Conservation (phyloP, 305 asterid species). For the Ajuga reptans region DNA sequence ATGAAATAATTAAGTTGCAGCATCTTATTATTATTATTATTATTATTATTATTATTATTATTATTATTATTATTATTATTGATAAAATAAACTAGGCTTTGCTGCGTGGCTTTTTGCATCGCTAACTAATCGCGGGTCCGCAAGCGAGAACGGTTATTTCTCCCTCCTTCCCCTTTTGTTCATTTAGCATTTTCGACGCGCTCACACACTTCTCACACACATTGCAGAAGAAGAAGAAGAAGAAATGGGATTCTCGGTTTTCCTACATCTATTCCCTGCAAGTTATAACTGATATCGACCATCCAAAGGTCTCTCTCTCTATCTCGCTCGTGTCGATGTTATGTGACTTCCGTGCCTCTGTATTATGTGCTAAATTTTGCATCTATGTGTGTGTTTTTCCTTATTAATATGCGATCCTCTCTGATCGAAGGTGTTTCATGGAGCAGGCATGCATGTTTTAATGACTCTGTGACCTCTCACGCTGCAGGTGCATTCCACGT, state of each 20-base stretch:
- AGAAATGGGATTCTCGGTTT: not conserved
- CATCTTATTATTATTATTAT: too few relatives aligned
- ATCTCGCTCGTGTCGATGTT: too few relatives aligned
- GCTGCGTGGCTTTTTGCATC: not conserved
- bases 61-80: too few relatives aligned
- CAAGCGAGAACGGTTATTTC: conserved; percentile 10
- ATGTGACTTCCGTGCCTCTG: too few relatives aligned
- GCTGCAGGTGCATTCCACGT: not conserved
- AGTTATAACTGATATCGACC: not conserved
- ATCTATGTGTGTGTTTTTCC: too few relatives aligned
- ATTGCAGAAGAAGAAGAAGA: not conserved
- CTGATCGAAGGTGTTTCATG: not conserved
- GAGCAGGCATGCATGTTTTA: not conserved
- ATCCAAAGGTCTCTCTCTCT: not conserved
- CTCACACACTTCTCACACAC: not conserved
- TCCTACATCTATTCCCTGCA: not conserved
- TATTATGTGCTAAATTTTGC: too few relatives aligned
- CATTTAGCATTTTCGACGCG: not conserved
- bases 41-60: too few relatives aligned
- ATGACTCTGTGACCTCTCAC: not conserved
- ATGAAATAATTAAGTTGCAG: too few relatives aligned
- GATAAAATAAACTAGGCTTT: too few relatives aligned
- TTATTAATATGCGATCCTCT: too few relatives aligned
- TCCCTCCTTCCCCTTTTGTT: not conserved
- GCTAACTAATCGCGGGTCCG: conserved; percentile 5